Conservation (phyloP, 768 basidiomycete species). For the Lyophyllum decastes region DNA sequence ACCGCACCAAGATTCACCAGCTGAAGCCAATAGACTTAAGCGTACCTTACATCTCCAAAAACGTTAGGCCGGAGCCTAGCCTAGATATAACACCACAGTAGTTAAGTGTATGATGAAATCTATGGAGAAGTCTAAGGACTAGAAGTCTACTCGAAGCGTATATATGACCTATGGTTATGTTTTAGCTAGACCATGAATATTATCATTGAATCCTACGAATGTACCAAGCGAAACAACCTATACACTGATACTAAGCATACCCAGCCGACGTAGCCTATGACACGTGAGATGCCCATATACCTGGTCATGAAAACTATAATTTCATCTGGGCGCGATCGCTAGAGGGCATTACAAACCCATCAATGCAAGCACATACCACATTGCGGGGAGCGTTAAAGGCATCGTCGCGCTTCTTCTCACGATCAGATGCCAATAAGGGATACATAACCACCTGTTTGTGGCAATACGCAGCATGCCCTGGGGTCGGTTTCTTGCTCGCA, state of each 20-base stretch:
- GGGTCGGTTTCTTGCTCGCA: neutral
- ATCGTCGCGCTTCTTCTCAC: neutral
- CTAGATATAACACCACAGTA: neutral
- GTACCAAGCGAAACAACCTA: too few relatives aligned
- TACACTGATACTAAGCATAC: too few relatives aligned
- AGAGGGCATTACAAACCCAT: too few relatives aligned
- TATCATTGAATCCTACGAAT: too few relatives aligned
- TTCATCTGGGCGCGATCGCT: too few relatives aligned
- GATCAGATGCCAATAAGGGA: neutral
- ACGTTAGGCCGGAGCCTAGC: neutral
- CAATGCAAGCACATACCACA: neutral
- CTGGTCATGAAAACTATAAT: too few relatives aligned
- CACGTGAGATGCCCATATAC: too few relatives aligned
- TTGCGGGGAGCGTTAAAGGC: neutral
- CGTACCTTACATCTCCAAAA: neutral
- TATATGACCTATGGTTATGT: neutral
- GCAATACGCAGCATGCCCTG: neutral
- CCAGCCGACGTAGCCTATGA: too few relatives aligned
- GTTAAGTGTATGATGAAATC: neutral
- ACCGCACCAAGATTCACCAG: too few relatives aligned
- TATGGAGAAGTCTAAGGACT: neutral
- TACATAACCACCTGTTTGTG: neutral
- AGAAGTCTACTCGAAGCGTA: neutral
- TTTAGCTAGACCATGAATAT: too few relatives aligned
- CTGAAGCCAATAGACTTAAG: neutral